Evolutionary conservation across 2,329 filamentous ascomycete genomes (phyloP).

Genomic region (Diaporthe ampelina): DNA sequence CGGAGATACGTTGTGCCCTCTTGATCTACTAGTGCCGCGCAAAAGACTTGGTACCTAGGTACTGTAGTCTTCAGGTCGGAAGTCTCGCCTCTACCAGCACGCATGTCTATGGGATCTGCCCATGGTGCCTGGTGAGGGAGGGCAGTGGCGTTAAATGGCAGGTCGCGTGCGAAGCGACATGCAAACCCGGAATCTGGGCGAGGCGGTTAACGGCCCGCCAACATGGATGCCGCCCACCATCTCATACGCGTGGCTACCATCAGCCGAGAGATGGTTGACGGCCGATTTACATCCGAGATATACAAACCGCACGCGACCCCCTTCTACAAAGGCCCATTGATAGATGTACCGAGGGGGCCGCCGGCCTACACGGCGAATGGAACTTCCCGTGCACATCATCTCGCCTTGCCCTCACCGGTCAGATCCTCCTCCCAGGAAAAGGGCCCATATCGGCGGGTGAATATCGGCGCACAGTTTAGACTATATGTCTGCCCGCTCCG

Average conservation of each 20-base stretch:
- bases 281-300: neutral
- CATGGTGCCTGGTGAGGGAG: neutral
- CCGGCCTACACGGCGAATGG: neutral
- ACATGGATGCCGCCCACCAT: conserved; percentile 25
- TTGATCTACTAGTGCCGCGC: neutral
- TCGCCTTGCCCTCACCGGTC: conserved; percentile 9
- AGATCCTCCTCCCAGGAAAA: conserved; percentile 3
- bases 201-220: conserved; percentile 22
- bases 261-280: neutral
- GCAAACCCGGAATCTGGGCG: neutral
- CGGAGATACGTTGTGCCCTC: neutral
- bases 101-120: neutral
- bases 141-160: neutral
- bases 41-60: neutral
- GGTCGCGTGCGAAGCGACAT: conserved; percentile 19
- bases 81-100: neutral
- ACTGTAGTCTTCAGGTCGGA: neutral
- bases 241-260: neutral
- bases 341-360: neutral
- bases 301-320: neutral
- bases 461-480: neutral
- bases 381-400: neutral
- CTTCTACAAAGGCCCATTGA: too few species aligned
- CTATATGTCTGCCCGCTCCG: neutral
- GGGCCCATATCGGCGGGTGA: conserved; percentile 6